These are phyloP conservation scores for Penicillium odoratum DNA, from an alignment of 495 filamentous ascomycete genomes.

Conservation along the genomic window DNA sequence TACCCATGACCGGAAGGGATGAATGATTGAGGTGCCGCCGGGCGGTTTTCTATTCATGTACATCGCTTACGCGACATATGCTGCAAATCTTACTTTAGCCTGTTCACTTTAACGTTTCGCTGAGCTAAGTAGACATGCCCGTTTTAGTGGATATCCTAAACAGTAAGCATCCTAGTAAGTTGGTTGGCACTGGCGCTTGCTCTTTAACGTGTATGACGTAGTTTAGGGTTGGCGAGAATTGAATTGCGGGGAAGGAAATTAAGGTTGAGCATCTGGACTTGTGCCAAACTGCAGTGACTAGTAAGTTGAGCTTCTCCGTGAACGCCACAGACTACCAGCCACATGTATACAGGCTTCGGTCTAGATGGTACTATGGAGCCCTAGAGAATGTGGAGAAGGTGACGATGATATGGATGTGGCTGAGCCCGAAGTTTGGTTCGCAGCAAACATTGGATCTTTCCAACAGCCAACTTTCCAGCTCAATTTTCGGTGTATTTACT, in stretches of 20 bases:
- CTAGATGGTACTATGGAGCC: background rate
- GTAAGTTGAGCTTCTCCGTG: background rate
- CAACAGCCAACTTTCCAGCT: background rate
- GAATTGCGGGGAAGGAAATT: background rate
- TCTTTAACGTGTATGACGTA: background rate
- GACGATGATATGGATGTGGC: background rate
- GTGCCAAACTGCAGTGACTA: background rate
- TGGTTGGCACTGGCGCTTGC: background rate
- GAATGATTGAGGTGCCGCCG: background rate
- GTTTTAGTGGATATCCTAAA: background rate
- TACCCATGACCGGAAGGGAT: background rate
- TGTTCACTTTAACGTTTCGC: background rate
- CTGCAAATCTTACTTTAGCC: background rate
- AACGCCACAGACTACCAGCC: background rate
- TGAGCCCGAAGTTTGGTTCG: background rate
- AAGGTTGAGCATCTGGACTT: background rate
- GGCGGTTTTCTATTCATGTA: slow-evolving; percentile 2
- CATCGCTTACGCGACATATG: slow-evolving; percentile 3
- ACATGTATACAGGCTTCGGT: background rate
- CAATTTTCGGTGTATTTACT: background rate
- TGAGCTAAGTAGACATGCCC: background rate
- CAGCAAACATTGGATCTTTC: background rate
- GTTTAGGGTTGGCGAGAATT: background rate
- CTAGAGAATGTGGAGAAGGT: background rate
- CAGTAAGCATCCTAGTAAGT: background rate